Base-by-base conservation (phyloP, 352 stramenopile genomes). In the Phytopythium montanum region DNA sequence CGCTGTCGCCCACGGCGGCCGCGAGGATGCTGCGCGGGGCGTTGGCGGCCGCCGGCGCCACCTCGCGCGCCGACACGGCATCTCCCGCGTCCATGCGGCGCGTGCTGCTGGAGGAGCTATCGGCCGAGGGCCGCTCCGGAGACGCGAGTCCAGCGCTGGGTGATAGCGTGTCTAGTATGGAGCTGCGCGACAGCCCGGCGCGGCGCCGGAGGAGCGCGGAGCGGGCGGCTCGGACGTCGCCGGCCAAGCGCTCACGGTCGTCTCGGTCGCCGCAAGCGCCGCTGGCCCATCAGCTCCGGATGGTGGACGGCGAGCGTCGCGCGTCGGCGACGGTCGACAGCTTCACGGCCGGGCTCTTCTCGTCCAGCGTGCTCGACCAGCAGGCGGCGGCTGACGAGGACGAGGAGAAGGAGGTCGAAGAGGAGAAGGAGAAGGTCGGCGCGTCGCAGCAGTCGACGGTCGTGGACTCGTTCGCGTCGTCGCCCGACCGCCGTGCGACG, bases 321-420 rank as follows among this genome's bases (percentile, higher is more conserved):
- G 29, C 9, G 39, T 50, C 46, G 13, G 52, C 54, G 1, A 75
- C 62, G 12, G 33, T 4, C 28, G 79, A 86, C 60, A 82, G 72
- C 64, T 87, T 85, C 54, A 81, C 75, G 21, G 70, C 79, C 49
- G 64, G 58, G 9, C 74, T 85, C 67, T 84, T 85, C 42, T 75
- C 74, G 12, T 64, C 70, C 5, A 84, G 64, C 54, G 63, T 89
- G 33, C 42, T 86, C 29, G 62, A 75, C 28, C 49, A 64, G 21
- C 61, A 69, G 7, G 52, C 53, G 18, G 21, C 28, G 38, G 53
- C 25, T 48, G 59, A 77, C 21, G 52, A 72, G 39, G 34, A 60
- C 7, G 65, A 77, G 29, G 48, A 72, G 39, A 34, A 58, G 9
- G 65, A 77, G 29, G 48, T 70, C 33, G 39, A 58, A 10, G 65